Evolutionary conservation across 352 stramenopile genomes (phyloP).

Genomic region (Phytophthora cajani): DNA sequence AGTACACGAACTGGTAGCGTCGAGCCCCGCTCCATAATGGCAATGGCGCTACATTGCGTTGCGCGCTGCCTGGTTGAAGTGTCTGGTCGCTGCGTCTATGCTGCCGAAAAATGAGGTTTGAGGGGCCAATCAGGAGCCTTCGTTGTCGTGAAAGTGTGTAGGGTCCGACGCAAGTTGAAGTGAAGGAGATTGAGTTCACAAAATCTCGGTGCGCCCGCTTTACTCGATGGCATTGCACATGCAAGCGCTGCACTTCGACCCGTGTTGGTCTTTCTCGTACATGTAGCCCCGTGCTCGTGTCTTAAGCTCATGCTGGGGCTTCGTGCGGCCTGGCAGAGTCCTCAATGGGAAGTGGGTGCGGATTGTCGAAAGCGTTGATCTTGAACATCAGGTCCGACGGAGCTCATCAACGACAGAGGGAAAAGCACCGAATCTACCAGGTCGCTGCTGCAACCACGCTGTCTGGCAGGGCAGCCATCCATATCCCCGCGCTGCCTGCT

Average conservation of each 20-base stretch:
- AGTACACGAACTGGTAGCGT: too few relatives aligned
- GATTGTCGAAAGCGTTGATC: neutral
- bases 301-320: too few relatives aligned
- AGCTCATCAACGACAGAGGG: neutral
- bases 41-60: too few relatives aligned
- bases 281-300: too few relatives aligned
- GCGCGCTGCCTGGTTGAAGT: neutral
- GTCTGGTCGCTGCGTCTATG: neutral
- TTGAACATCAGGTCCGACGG: conserved; percentile 1
- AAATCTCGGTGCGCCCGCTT: neutral
- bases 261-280: too few relatives aligned
- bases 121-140: neutral
- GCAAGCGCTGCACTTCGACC: neutral
- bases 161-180: neutral
- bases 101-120: neutral
- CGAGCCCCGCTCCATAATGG: too few relatives aligned
- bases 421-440: neutral
- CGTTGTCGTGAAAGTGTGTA: neutral
- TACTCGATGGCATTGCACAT: neutral
- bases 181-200: neutral
- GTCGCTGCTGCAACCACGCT: neutral
- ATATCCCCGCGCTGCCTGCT: neutral
- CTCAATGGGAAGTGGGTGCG: neutral
- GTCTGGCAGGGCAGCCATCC: neutral
- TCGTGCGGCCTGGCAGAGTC: neutral